Conservation (phyloP, 768 basidiomycete genomes). For the Pleurotus sapidus region DNA sequence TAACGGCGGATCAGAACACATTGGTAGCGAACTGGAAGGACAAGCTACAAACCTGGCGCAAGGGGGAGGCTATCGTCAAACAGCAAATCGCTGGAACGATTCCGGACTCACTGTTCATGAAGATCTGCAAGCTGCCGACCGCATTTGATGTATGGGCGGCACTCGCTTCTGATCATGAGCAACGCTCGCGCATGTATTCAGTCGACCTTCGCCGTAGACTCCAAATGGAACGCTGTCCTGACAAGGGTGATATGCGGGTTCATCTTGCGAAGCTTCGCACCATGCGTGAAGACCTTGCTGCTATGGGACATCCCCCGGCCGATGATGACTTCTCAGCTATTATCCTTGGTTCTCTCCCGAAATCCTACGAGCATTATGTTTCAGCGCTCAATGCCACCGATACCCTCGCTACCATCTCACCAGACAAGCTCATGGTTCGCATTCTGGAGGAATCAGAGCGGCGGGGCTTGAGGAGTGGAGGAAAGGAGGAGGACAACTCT, state of each 20-base stretch:
- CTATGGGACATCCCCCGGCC: conserved; percentile 24
- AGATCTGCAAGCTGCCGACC: conserved; percentile 16
- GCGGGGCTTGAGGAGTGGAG: conserved; percentile 12
- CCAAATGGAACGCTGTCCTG: conserved; percentile 21
- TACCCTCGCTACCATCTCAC: conserved; percentile 13
- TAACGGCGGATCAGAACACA: background rate
- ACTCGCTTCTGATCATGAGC: conserved; percentile 22
- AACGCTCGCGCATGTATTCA: conserved; percentile 22
- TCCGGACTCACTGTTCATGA: conserved; percentile 30
- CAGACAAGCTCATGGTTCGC: conserved; percentile 20
- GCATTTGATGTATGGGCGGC: conserved; percentile 25
- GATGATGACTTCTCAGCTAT: conserved; percentile 30
- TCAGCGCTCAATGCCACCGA: conserved; percentile 15
- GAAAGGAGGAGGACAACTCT: conserved; percentile 21
- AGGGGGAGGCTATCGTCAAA: conserved; percentile 25
- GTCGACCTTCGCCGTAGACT: conserved; percentile 25
- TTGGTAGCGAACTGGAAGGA: conserved; percentile 14
- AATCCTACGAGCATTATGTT: conserved; percentile 26
- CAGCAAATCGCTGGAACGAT: conserved; percentile 29
- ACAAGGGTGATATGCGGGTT: conserved; percentile 26
- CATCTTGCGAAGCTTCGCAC: conserved; percentile 26
- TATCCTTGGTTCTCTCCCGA: conserved; percentile 30
- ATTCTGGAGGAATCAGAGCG: conserved; percentile 26
- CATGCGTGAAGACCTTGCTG: conserved; percentile 28
- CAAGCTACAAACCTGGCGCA: conserved; percentile 19